A percentile compares a stretch with the other conserved stretches of the same genome.
Evolutionary conservation across 1,139 yeast species (phyloP).

Genomic region (Scheffersomyces titani): DNA sequence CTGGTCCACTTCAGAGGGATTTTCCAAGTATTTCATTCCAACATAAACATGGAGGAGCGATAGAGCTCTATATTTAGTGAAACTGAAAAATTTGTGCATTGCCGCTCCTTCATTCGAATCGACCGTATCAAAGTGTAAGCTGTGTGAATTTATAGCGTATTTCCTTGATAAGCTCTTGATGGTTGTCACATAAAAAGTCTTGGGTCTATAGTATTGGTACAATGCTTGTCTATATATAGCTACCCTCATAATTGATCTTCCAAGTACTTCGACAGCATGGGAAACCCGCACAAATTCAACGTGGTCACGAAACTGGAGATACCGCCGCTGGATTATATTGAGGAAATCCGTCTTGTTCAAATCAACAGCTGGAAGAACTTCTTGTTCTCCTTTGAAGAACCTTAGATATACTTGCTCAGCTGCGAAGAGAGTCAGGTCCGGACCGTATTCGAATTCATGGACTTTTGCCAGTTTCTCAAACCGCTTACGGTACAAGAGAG

Average conservation of each 20-base stretch:
- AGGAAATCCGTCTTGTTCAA: background rate
- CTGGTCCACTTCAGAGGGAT: background rate
- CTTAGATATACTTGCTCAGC: background rate
- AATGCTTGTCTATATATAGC: background rate
- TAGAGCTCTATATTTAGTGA: background rate
- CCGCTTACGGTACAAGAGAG: background rate
- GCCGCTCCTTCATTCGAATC: background rate
- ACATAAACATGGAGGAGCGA: conserved; percentile 4
- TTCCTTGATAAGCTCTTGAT: background rate
- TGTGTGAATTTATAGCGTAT: background rate
- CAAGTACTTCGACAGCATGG: background rate
- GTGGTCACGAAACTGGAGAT: background rate
- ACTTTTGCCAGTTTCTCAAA: background rate
- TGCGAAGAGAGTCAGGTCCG: background rate
- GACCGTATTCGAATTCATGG: background rate
- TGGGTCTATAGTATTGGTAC: background rate
- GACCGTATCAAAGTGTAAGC: background rate
- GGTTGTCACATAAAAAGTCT: background rate
- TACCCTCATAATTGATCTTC: background rate
- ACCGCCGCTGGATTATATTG: background rate
- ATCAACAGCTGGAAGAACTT: background rate
- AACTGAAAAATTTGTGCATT: background rate
- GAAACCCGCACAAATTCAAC: background rate
- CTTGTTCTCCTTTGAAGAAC: background rate
- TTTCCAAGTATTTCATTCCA: conserved; percentile 7